Evolutionary conservation across 148 eudicot genomes (phyloP).

Genomic region (Vaccinium corymbosum): DNA sequence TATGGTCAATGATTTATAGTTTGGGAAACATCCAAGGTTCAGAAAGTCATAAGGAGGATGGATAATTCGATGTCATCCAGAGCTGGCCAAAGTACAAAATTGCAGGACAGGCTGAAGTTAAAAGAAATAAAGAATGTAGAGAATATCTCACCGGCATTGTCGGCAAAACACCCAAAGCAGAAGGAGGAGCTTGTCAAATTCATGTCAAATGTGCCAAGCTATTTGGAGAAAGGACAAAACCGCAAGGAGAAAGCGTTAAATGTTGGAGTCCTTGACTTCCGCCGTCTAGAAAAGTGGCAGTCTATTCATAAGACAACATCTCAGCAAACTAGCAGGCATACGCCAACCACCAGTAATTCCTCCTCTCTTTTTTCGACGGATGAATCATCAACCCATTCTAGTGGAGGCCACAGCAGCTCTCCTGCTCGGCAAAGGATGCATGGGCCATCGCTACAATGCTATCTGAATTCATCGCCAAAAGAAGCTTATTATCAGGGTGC

Average conservation of each 20-base stretch:
- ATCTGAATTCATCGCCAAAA: constrained; percentile 29
- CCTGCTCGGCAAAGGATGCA: constrained; percentile 39
- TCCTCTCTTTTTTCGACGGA: constrained; percentile 51
- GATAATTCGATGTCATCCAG: constrained; percentile 29
- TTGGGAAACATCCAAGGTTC: constrained; percentile 23
- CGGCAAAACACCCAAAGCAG: constrained; percentile 29
- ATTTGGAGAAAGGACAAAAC: constrained; percentile 60
- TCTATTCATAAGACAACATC: constrained; percentile 30
- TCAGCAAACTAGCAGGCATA: constrained; percentile 20
- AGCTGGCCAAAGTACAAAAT: constrained; percentile 37
- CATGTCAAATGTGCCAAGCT: constrained; percentile 80
- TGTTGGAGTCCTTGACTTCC: constrained; percentile 86
- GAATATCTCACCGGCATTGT: constrained; percentile 26
- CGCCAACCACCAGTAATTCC: constrained; percentile 57
- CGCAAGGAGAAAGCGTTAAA: constrained; percentile 58
- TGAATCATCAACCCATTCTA: constrained; percentile 51
- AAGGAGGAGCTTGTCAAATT: constrained; percentile 73
- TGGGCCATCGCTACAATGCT: constrained; percentile 35
- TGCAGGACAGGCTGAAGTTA: constrained; percentile 46
- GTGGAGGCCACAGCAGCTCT: constrained; percentile 42
- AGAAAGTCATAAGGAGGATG: constrained; percentile 20
- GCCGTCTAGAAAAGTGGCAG: constrained; percentile 70
- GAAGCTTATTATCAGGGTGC: constrained; percentile 22
- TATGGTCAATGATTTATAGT: constrained; percentile 25
- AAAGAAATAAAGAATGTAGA: constrained; percentile 39